phyloP scores from a whole-genome alignment of 1,284 basidiomycete genomes.

The Malassezia vespertilionis region DNA sequence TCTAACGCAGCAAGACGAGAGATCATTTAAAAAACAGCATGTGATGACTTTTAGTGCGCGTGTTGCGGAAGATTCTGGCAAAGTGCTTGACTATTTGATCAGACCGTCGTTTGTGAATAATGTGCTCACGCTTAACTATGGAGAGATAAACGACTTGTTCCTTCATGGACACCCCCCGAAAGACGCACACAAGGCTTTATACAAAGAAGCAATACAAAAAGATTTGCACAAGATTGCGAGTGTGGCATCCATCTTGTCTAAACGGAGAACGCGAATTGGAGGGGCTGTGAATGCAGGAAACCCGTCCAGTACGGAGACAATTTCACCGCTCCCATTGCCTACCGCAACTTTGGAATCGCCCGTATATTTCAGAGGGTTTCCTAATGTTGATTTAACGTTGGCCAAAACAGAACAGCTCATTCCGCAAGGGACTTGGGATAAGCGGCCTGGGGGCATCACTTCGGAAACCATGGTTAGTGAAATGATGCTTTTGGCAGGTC shows the following conservation, averaged over 20 bases:
- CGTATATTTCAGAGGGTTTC: slow-evolving; percentile 29
- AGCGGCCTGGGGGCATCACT: slow-evolving; percentile 13
- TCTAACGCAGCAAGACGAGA: background rate
- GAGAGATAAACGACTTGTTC: slow-evolving; percentile 51
- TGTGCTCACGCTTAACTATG: slow-evolving; percentile 60
- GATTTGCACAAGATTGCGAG: slow-evolving; percentile 1
- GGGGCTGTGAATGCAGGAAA: slow-evolving; percentile 4
- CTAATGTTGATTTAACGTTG: slow-evolving; percentile 15
- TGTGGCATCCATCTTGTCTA: background rate
- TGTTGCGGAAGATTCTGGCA: slow-evolving; percentile 55
- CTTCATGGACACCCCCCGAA: background rate
- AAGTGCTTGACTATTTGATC: slow-evolving; percentile 62
- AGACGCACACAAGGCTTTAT: background rate
- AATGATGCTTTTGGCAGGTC: slow-evolving; percentile 70
- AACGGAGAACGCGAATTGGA: slow-evolving; percentile 5
- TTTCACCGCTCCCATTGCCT: slow-evolving; percentile 7
- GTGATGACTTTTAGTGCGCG: slow-evolving; percentile 74
- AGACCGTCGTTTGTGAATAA: slow-evolving; percentile 64
- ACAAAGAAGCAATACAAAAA: background rate
- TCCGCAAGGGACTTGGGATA: slow-evolving; percentile 10
- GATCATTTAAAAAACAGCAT: background rate
- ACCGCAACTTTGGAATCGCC: slow-evolving; percentile 1
- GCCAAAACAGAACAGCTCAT: background rate
- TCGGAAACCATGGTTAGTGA: slow-evolving; percentile 58
- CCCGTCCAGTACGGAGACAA: background rate